phyloP scores from a whole-genome alignment of 495 filamentous ascomycete species.

The Melanomma pulvis-pyrius region DNA sequence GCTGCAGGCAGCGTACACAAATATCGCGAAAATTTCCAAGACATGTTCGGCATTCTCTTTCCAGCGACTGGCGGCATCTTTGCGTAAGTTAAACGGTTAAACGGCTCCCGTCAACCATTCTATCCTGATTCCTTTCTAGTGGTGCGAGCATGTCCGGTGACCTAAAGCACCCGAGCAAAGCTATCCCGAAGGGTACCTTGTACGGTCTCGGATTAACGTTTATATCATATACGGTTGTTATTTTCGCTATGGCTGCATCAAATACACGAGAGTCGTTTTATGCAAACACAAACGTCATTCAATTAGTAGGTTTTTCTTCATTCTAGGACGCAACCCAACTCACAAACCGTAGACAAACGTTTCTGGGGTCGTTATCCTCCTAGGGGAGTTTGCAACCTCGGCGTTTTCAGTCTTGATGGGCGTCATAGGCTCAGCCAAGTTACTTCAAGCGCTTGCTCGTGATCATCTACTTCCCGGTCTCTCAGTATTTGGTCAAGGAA shows the following conservation, averaged over 20 bases:
- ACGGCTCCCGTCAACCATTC: no score
- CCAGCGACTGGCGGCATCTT: conserved; percentile 80
- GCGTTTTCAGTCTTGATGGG: conserved; percentile 90
- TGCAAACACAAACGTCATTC: conserved; percentile 75
- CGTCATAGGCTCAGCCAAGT: conserved; percentile 83
- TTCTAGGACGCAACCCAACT: neutral
- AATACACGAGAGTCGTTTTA: conserved; percentile 75
- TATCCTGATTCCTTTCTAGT: conserved; percentile 37
- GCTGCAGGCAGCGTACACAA: conserved; percentile 68
- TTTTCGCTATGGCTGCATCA: conserved; percentile 77
- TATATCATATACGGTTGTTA: conserved; percentile 72
- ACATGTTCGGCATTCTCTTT: conserved; percentile 85
- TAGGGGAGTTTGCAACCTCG: conserved; percentile 79
- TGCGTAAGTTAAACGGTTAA: conserved; percentile 51
- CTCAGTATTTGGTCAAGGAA: conserved; percentile 74
- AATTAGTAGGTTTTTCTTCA: conserved; percentile 54
- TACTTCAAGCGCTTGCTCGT: conserved; percentile 80
- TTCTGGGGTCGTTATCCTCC: conserved; percentile 70
- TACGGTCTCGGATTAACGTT: conserved; percentile 77
- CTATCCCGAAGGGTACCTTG: conserved; percentile 81
- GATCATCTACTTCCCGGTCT: conserved; percentile 80
- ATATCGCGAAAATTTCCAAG: conserved; percentile 74
- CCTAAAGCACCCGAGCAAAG: conserved; percentile 77
- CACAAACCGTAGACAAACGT: conserved; percentile 59
- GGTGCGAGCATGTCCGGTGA: conserved; percentile 94